phyloP scores from a whole-genome alignment of 2,329 filamentous ascomycete genomes.

The Chrysoporthe puriensis region DNA sequence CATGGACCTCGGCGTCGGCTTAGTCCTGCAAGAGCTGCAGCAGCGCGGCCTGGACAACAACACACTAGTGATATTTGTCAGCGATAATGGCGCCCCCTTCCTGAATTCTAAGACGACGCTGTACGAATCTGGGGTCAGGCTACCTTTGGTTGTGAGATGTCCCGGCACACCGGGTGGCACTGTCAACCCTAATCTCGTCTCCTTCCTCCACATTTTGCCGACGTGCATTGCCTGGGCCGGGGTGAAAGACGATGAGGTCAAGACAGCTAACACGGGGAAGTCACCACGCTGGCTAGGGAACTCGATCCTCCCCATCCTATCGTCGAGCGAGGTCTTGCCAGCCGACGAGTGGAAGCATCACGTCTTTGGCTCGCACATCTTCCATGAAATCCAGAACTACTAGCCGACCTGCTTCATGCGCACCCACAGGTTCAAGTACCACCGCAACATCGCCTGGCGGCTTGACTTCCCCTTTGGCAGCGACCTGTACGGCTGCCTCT shows the following conservation, averaged over 20 bases:
- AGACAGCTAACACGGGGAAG: constrained; percentile 14
- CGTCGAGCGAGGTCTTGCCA: constrained; percentile 26
- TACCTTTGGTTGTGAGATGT: constrained; percentile 46
- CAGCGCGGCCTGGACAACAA: constrained; percentile 37
- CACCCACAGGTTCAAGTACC: constrained; percentile 50
- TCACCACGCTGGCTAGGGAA: constrained; percentile 34
- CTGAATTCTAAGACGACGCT: constrained; percentile 56
- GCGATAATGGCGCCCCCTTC: constrained; percentile 54
- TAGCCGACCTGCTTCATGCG: constrained; percentile 54
- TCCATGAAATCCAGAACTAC: constrained; percentile 55
- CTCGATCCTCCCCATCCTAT: constrained; percentile 45
- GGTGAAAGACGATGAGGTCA: background rate
- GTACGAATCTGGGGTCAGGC: constrained; percentile 49
- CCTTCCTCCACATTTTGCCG: constrained; percentile 50
- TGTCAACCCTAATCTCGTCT: constrained; percentile 49
- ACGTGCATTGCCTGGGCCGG: constrained; percentile 47
- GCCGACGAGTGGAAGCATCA: constrained; percentile 36
- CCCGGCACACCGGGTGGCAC: constrained; percentile 37
- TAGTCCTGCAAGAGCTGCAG: constrained; percentile 43
- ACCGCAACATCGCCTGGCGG: constrained; percentile 52
- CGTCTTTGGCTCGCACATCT: constrained; percentile 56
- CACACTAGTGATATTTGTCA: constrained; percentile 51
- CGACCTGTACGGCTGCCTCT: constrained; percentile 49
- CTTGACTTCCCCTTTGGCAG: constrained; percentile 53
- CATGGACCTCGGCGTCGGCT: constrained; percentile 46